phyloP scores from a whole-genome alignment of 345 rosid species.

The Melastoma malabathricum region DNA sequence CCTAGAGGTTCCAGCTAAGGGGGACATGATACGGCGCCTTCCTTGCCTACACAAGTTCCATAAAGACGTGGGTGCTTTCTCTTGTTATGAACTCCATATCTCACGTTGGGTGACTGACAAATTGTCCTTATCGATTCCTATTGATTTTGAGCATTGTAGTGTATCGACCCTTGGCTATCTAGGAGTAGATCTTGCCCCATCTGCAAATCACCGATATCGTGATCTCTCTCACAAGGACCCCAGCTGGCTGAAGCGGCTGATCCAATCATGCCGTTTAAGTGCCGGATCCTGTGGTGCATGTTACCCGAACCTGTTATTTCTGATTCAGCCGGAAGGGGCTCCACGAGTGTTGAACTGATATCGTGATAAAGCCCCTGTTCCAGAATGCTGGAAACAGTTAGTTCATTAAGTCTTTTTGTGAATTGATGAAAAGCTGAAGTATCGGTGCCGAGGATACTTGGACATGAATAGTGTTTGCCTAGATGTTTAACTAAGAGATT shows the following conservation, averaged over 20 bases:
- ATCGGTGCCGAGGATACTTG: too few relatives aligned
- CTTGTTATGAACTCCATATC: neutral
- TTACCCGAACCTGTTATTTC: too few relatives aligned
- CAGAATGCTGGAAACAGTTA: too few relatives aligned
- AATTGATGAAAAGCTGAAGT: too few relatives aligned
- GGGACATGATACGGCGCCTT: slow-evolving; percentile 83
- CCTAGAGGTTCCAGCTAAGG: slow-evolving; percentile 60
- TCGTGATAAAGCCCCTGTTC: too few relatives aligned
- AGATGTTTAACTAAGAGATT: too few relatives aligned
- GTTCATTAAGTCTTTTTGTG: too few relatives aligned
- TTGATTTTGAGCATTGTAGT: slow-evolving; percentile 30
- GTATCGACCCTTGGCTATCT: slow-evolving; percentile 91
- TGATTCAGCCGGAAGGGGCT: too few relatives aligned
- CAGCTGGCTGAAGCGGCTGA: slow-evolving; percentile 2
- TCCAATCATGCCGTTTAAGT: neutral
- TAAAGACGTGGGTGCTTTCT: slow-evolving; percentile 44
- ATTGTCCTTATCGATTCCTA: slow-evolving; percentile 7
- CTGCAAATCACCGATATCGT: slow-evolving; percentile 70
- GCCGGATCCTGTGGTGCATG: too few relatives aligned
- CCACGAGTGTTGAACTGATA: too few relatives aligned
- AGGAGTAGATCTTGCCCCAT: slow-evolving; percentile 73
- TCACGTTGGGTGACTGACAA: neutral
- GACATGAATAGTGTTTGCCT: too few relatives aligned
- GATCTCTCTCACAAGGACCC: slow-evolving; percentile 5
- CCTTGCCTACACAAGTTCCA: slow-evolving; percentile 98